Evolutionary conservation across 2,329 filamentous ascomycete species (phyloP).

Genomic region (Fusarium tjaetaba): DNA sequence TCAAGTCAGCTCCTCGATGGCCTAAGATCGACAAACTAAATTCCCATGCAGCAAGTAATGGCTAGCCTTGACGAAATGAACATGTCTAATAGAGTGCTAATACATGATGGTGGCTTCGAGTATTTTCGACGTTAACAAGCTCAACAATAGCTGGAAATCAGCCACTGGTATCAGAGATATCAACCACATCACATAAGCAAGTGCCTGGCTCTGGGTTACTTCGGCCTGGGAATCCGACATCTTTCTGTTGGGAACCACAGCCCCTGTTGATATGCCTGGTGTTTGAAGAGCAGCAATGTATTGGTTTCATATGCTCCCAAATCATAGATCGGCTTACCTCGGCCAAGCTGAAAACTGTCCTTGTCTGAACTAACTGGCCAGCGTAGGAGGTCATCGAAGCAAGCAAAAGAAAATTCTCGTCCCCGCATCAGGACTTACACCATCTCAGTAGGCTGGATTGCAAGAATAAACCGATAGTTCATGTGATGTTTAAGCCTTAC

Average conservation of each 20-base stretch:
- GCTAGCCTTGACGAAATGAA: slow-evolving; percentile 1
- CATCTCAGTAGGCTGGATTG: background rate
- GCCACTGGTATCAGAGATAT: slow-evolving; percentile 9
- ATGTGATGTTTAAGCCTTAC: background rate
- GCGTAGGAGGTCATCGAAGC: background rate
- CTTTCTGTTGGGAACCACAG: slow-evolving; percentile 16
- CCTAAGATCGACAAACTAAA: background rate
- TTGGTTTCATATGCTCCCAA: background rate
- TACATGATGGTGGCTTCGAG: background rate
- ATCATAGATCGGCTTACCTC: slow-evolving; percentile 16
- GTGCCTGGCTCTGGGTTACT: slow-evolving; percentile 2
- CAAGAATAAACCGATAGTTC: background rate
- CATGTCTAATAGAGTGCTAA: background rate
- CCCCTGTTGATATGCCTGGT: background rate
- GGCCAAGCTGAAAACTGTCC: background rate
- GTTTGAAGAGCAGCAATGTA: background rate
- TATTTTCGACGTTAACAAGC: background rate
- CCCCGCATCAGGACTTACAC: background rate
- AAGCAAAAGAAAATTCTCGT: background rate
- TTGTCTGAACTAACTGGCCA: background rate
- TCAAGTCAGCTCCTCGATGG: background rate
- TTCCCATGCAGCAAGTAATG: background rate
- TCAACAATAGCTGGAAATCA: background rate
- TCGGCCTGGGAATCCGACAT: slow-evolving; percentile 14
- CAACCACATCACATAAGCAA: slow-evolving; percentile 3